Percentiles rank a stretch among this genome's conserved stretches.
phyloP scores from a whole-genome alignment of 805 yeast genomes.

The Ogataea saltuana region DNA sequence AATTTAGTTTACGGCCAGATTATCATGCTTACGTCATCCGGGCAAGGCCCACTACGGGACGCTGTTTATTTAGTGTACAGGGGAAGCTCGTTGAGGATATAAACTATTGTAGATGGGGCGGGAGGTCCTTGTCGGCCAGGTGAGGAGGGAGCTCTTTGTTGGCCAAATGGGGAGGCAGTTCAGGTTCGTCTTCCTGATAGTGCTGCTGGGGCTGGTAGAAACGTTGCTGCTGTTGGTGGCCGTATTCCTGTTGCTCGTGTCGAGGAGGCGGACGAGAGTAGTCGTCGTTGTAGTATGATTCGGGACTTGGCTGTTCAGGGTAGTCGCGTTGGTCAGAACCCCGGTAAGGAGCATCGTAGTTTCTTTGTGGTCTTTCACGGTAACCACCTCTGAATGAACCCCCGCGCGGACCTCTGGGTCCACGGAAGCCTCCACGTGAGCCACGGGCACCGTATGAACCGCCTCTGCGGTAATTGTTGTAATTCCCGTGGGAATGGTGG shows the following conservation, averaged over 20 bases:
- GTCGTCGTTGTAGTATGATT: conserved; percentile 7
- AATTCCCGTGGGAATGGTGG: conserved; percentile 12
- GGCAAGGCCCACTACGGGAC: no score
- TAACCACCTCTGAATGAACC: conserved; percentile 35
- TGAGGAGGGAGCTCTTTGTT: conserved; percentile 16
- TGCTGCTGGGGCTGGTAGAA: conserved; percentile 5
- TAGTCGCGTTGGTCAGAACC: no score
- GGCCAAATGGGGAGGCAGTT: conserved; percentile 10
- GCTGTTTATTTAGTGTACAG: no score
- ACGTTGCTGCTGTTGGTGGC: conserved; percentile 8
- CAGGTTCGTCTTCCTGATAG: conserved; percentile 4
- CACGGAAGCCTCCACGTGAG: neutral
- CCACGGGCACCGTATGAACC: conserved; percentile 9
- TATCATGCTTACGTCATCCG: no score
- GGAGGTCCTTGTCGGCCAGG: conserved; percentile 19
- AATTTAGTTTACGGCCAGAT: no score
- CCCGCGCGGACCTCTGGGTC: neutral
- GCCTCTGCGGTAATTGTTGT: conserved; percentile 28
- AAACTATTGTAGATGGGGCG: conserved; percentile 21
- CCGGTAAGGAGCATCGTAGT: conserved; percentile 12
- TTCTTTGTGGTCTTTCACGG: conserved; percentile 24
- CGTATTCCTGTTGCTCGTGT: conserved; percentile 1
- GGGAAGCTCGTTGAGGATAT: no score
- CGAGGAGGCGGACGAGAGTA: conserved; percentile 15
- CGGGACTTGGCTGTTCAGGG: conserved; percentile 4